phyloP scores from a whole-genome alignment of 352 stramenopile genomes.

The Phytophthora quininea region DNA sequence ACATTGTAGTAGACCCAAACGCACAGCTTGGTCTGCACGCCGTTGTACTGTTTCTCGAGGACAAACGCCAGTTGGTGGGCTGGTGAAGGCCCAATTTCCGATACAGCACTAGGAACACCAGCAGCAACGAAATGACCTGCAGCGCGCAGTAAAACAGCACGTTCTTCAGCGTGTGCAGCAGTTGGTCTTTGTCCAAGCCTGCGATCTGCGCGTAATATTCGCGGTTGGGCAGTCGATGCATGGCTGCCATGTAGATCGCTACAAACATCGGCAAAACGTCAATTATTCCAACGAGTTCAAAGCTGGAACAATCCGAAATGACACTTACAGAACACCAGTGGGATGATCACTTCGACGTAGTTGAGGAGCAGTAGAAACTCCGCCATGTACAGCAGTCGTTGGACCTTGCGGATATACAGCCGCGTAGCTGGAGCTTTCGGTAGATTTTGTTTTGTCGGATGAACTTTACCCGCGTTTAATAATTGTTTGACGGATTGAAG shows the following conservation, averaged over 20 bases:
- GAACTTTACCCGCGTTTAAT: background rate
- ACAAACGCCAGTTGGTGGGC: constrained; percentile 46
- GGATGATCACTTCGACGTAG: constrained; percentile 39
- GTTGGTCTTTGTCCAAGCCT: constrained; percentile 12
- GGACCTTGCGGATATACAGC: constrained; percentile 8
- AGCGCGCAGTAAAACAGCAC: constrained; percentile 44
- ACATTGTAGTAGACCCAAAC: constrained; percentile 45
- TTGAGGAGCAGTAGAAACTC: constrained; percentile 39
- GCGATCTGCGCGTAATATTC: constrained; percentile 37
- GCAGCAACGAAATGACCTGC: constrained; percentile 42
- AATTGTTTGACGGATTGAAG: background rate
- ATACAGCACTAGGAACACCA: constrained; percentile 28
- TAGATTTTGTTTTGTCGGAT: background rate
- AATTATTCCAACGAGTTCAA: background rate
- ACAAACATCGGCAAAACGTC: background rate
- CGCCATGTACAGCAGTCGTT: constrained; percentile 27
- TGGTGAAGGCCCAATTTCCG: constrained; percentile 33
- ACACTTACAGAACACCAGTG: constrained; percentile 34
- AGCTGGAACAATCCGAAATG: background rate
- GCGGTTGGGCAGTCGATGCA: constrained; percentile 41
- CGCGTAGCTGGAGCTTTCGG: constrained; percentile 8
- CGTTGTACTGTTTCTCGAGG: constrained; percentile 32
- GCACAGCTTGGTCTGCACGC: constrained; percentile 40
- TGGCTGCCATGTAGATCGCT: constrained; percentile 34
- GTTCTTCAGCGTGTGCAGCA: constrained; percentile 32